A percentile compares a stretch with the other conserved stretches of the same genome.
Evolutionary conservation across 352 stramenopile genomes (phyloP).

Genomic region (Globisporangium okanoganense): DNA sequence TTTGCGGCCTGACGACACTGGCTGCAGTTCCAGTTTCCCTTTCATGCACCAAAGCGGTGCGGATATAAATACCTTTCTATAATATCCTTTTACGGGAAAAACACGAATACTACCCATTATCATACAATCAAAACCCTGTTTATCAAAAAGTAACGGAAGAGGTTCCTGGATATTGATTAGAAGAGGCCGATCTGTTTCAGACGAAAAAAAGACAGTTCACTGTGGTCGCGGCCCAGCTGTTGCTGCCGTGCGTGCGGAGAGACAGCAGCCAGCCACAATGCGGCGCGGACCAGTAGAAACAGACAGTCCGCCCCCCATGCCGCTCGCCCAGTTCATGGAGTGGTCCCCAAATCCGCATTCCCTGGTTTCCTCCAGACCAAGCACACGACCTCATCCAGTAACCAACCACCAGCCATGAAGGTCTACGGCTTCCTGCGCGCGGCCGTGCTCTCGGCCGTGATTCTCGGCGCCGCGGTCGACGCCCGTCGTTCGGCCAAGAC

Average conservation of each 20-base stretch:
- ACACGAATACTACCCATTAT: background rate
- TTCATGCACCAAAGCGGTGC: background rate
- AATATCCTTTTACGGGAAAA: background rate
- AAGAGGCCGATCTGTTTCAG: background rate
- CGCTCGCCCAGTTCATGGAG: background rate
- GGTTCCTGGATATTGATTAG: background rate
- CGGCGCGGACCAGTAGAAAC: background rate
- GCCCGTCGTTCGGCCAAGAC: slow-evolving; percentile 9
- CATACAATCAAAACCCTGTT: background rate
- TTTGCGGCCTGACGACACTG: background rate
- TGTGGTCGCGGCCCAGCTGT: background rate
- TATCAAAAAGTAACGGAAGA: background rate
- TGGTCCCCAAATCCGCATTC: background rate
- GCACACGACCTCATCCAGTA: background rate
- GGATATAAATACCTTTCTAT: background rate
- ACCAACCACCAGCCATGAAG: slow-evolving; percentile 11
- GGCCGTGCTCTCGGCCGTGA: slow-evolving; percentile 14
- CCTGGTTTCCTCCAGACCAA: slow-evolving; percentile 9
- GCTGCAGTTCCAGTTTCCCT: background rate
- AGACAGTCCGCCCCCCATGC: background rate
- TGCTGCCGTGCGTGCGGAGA: background rate
- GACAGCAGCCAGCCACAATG: background rate
- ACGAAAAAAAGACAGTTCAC: slow-evolving; percentile 5
- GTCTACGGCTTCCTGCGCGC: slow-evolving; percentile 17
- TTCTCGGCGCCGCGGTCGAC: slow-evolving; percentile 9